Base-by-base conservation (phyloP, 257 asterid genomes). In the Lavandula angustifolia region DNA sequence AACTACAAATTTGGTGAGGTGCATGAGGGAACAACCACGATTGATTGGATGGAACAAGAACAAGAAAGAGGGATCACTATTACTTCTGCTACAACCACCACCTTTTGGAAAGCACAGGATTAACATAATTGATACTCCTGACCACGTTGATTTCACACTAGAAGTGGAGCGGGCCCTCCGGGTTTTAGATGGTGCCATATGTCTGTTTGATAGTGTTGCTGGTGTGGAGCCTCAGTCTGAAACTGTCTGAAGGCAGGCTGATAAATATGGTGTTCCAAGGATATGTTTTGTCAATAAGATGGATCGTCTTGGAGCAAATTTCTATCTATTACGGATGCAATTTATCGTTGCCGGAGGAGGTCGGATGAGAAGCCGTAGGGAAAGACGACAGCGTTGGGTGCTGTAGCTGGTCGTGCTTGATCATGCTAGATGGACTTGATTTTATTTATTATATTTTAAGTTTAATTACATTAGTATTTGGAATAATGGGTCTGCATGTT, bases 1-100 rank as follows among this genome's bases (percentile, higher is more conserved):
- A 92, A 84, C 83, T 92, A 92, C 85, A 92, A 92, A 78, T 89
- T 92, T 5, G 99, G 99, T 12, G 99, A 92, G 75, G 99, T 92
- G 44, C 99, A 92, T 10, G 99, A 89, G 68, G 97, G 99, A 50
- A 92, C 99, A 27, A 97, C 99, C 62, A 89, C 99, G 0, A 92
- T 92, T 97, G 99, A 92, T 78, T 92, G 99, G 99, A 92, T 92
- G 99, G 99, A 92, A 81, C 99, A 89, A 72, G 99, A 92, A 71
- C 99, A 92, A 64, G 99, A 92, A 76, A 77, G 99, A 73, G 97
- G 99, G 50, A 92, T 92, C 32, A 89, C 96, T 38, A 92, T 92
- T 58, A 92, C 99, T 11, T 92, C 99, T 35, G 97, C 97, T 53
- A 96, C 99, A 37, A 92, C 97, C 44, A 92, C 99, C 46, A 82